These are phyloP conservation scores for Geotrichum aggregatum DNA, from an alignment of 1,139 yeast genomes.

Conservation along the genomic window DNA sequence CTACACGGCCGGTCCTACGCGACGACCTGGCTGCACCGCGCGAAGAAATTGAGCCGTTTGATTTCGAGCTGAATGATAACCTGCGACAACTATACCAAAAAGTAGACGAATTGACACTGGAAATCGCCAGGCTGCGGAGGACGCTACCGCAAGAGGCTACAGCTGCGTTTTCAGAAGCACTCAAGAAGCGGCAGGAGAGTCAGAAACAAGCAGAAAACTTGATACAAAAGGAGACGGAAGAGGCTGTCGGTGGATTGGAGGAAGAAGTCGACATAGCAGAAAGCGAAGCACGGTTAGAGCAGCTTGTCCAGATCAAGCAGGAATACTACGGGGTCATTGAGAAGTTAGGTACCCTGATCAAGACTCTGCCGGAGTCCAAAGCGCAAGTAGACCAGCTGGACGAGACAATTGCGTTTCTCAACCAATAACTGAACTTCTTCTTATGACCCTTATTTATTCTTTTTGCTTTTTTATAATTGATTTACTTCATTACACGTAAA, in stretches of 20 bases:
- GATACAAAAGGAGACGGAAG: slow-evolving; percentile 1
- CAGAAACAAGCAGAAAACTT: slow-evolving; percentile 11
- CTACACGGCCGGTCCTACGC: slow-evolving; percentile 11
- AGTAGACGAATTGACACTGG: slow-evolving; percentile 52
- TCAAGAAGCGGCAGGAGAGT: slow-evolving; percentile 20
- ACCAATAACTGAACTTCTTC: background rate
- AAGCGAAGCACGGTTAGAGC: slow-evolving; percentile 18
- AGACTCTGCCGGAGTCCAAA: slow-evolving; percentile 24
- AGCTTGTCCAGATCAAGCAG: slow-evolving; percentile 8
- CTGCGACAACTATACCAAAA: slow-evolving; percentile 47
- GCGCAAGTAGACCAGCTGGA: slow-evolving; percentile 25
- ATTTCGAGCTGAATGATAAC: slow-evolving; percentile 49
- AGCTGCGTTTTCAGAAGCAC: slow-evolving; percentile 25
- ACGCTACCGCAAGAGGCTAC: slow-evolving; percentile 42
- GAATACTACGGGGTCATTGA: slow-evolving; percentile 12
- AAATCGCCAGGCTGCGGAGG: slow-evolving; percentile 48
- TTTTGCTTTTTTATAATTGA: background rate
- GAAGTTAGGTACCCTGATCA: slow-evolving; percentile 18
- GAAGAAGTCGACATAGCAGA: slow-evolving; percentile 14
- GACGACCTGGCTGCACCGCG: slow-evolving; percentile 14
- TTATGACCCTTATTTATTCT: background rate
- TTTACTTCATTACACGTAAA: too few species aligned
- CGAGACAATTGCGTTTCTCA: slow-evolving; percentile 23
- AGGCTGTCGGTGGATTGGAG: background rate
- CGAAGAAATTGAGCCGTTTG: slow-evolving; percentile 53